Conservation (phyloP, 306 rosid genomes). For the Cucurbita ficifolia region DNA sequence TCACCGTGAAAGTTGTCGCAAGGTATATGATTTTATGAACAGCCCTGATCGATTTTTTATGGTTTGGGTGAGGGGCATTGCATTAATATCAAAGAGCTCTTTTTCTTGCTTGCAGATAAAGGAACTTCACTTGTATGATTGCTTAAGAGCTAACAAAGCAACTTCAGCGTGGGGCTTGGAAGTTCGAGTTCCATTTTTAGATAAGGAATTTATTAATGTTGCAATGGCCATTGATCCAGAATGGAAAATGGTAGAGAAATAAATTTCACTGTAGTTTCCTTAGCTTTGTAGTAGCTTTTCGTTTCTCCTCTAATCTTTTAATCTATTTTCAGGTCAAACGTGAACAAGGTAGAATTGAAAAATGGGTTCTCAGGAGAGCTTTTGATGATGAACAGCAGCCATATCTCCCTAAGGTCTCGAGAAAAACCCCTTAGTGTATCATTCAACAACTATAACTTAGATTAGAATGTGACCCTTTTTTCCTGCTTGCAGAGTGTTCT, state of each 20-base stretch:
- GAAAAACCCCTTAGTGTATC: neutral
- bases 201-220: conserved; percentile 57
- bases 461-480: neutral
- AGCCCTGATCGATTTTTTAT: neutral
- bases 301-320: neutral
- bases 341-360: conserved; percentile 75
- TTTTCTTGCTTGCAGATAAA: conserved; percentile 46
- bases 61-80: neutral
- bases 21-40: conserved; percentile 30
- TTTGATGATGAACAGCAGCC: conserved; percentile 86
- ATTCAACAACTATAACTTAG: neutral
- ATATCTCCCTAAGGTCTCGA: conserved; percentile 81
- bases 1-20: conserved; percentile 83
- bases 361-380: conserved; percentile 77
- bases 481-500: conserved; percentile 55
- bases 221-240: conserved; percentile 88
- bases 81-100: neutral
- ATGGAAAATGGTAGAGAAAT: conserved; percentile 45
- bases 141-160: conserved; percentile 80
- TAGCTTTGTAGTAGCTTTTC: neutral
- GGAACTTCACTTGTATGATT: conserved; percentile 81
- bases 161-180: conserved; percentile 95
- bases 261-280: neutral
- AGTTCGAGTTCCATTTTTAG: conserved; percentile 88
- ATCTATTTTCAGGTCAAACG: conserved; percentile 42